Evolutionary conservation across 2,329 filamentous ascomycete species (phyloP), one percentile per base, ranked within the genome.

Genomic region (Ascochyta lentis): DNA sequence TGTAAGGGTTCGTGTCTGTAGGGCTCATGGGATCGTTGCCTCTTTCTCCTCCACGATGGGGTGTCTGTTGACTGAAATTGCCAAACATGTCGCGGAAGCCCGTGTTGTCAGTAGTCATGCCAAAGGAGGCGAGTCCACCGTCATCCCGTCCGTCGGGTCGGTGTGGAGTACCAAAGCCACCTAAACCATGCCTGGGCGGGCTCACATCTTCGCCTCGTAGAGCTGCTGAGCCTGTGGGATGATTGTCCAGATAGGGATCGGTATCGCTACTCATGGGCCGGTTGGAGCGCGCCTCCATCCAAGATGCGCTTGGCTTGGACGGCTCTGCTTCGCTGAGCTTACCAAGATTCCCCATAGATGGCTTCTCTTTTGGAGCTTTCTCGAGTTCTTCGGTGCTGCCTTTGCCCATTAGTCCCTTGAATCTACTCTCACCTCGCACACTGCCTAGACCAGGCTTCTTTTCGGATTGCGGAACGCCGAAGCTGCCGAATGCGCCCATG

Each of bases 1-100:
- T 91, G 72, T 95, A 99, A 1, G 95, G 95, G 71, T 99, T 99
- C 3, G 95, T 98, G 69, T 96, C 91, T 0, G 93, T 95, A 10
- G 95, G 95, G 72, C 94, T 98, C 70, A 91, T 85, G 0, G 90
- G 89, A 55, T 92, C 90, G 61, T 88, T 81, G n/a, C 66, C 69
- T 24, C 70, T 74, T 52, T 78, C 76, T 47, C 79, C 61, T 49
- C 75, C 74, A 46, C 77, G 76, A 37, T 80, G 78, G 10, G 83
- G 83, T 15, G 81, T 83, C 39, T 84, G 81, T 60, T 86, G 82
- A 75, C 83, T 76, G 44, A 82, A 80, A 50, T 86, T 83, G 34
- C 85, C 82, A 67, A 84, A 79, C 60, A 84, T 75, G 61, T 86
- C 83, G 40, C 83, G 82, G 60, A 86, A 75, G 72, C 86, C 70